A percentile compares a stretch with the other conserved stretches of the same genome.
Evolutionary conservation across 495 filamentous ascomycete species (phyloP).

Genomic region (Margaritispora aquatica): DNA sequence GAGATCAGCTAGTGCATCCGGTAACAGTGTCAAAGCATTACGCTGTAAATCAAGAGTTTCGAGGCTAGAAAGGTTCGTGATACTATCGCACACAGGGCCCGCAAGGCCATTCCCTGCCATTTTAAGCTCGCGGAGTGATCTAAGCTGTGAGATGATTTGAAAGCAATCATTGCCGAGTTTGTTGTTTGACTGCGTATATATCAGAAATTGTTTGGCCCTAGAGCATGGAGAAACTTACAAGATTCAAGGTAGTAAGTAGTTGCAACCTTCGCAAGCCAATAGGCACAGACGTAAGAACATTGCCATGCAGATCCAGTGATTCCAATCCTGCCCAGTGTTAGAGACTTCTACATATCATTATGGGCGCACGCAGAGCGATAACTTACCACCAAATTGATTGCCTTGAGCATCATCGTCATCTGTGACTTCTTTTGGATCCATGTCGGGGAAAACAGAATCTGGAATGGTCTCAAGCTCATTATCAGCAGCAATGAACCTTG

Average conservation of each 20-base stretch:
- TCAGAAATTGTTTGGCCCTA: conserved; percentile 2
- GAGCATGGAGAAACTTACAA: conserved; percentile 41
- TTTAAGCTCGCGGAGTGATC: conserved; percentile 68
- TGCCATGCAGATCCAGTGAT: conserved; percentile 78
- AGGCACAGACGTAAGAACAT: conserved; percentile 65
- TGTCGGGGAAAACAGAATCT: conserved; percentile 72
- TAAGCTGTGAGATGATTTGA: conserved; percentile 64
- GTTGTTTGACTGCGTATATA: conserved; percentile 63
- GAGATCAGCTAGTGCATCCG: conserved; percentile 57
- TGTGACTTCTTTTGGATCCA: conserved; percentile 46
- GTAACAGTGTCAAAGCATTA: conserved; percentile 75
- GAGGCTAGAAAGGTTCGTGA: conserved; percentile 56
- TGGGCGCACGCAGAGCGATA: background rate
- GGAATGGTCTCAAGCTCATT: conserved; percentile 76
- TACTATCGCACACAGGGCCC: conserved; percentile 51
- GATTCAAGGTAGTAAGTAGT: conserved; percentile 70
- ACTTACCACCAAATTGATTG: conserved; percentile 66
- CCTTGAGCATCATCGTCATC: conserved; percentile 58
- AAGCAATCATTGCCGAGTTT: conserved; percentile 63
- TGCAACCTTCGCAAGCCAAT: conserved; percentile 67
- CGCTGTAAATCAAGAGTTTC: conserved; percentile 76
- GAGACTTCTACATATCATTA: background rate
- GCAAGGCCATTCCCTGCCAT: conserved; percentile 71
- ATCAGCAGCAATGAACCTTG: conserved; percentile 80
- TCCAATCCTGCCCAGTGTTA: conserved; percentile 45